Base-by-base conservation (phyloP, 805 yeast genomes). In the Metschnikowia chrysomelidarum region DNA sequence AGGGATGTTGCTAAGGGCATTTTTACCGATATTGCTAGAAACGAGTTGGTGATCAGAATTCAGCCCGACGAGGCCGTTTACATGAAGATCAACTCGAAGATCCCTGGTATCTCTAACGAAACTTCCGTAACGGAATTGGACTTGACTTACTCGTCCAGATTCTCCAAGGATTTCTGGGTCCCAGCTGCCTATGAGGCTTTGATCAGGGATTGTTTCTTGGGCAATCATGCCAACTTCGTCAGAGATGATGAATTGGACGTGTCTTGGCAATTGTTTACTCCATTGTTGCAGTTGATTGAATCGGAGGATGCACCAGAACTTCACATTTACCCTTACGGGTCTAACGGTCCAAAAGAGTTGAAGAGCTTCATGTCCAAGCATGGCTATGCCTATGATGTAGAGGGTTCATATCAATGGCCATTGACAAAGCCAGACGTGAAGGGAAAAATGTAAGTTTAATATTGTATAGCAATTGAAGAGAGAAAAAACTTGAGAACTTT, bases 181-280 rank as follows among this genome's bases (percentile, higher is more conserved):
- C 98, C 98, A 28, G 96, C 91, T 71, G 98, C 98, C 26, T 93
- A 93, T 63, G 98, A 93, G 70, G 84, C 96, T 1, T 77, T 93
- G 51, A 87, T 93, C 53, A 79, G 94, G 63, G 98, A 93, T 63
- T 85, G 91, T 45, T 64, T 83, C 57, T 75, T 78, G 49, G 98
- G 94, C 38, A 95, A 89, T 64, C 98, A 93, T 67, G 85, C 98
- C 34, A 91, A 91, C 69, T 93, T 93, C 59, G 98, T 93, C 21
- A 82, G 98, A 68, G 97, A 91, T 59, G 98, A 93, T 60, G 98
- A 93, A 69, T 76, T 93, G 57, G 97, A 89, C 38, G 80, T 82
- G 40, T 82, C 94, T 42, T 93, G 98, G 98, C 74, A 73, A 50
- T 69, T 93, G 40, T 93, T 91, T 71, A 93, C 98, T 13, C 98